These are phyloP conservation scores for Xylariales sp. DNA, from an alignment of 2,329 filamentous ascomycete genomes.

Conservation along the genomic window DNA sequence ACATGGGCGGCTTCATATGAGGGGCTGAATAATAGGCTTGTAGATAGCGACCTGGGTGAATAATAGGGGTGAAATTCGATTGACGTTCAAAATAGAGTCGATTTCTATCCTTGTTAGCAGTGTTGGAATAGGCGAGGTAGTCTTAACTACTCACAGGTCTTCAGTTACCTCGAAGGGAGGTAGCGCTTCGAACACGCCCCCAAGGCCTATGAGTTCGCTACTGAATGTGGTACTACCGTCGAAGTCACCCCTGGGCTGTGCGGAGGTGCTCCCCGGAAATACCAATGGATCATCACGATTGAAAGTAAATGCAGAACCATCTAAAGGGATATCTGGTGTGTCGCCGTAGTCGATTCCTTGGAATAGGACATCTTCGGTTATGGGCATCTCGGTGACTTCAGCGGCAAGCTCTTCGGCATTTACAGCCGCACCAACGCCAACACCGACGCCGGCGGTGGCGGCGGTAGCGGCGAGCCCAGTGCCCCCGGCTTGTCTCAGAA, in stretches of 20 bases:
- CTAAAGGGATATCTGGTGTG: slow-evolving; percentile 28
- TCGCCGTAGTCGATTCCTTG: slow-evolving; percentile 46
- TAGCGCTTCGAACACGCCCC: slow-evolving; percentile 81
- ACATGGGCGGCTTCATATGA: slow-evolving; percentile 82
- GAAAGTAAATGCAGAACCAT: slow-evolving; percentile 38
- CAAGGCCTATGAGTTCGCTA: slow-evolving; percentile 75
- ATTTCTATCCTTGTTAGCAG: slow-evolving; percentile 63
- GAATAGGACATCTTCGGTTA: slow-evolving; percentile 44
- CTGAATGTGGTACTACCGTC: slow-evolving; percentile 24
- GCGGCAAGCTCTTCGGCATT: slow-evolving; percentile 45
- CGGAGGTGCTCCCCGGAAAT: slow-evolving; percentile 36
- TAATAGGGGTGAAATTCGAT: slow-evolving; percentile 78
- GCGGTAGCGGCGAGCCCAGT: background rate
- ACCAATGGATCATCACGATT: slow-evolving; percentile 31
- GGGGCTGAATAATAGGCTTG: slow-evolving; percentile 78
- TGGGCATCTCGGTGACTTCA: slow-evolving; percentile 42
- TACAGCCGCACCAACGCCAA: slow-evolving; percentile 28
- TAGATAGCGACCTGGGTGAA: slow-evolving; percentile 81
- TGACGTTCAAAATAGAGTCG: slow-evolving; percentile 80
- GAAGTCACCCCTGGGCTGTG: slow-evolving; percentile 31
- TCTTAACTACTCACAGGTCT: slow-evolving; percentile 71
- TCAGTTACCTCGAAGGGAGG: slow-evolving; percentile 84
- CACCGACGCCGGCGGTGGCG: background rate
- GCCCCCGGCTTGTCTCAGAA: slow-evolving; percentile 74
- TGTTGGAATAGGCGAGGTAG: background rate